Evolutionary conservation across 78 protist genomes (phyloP).

Genomic region (Protostelium mycophagum): DNA sequence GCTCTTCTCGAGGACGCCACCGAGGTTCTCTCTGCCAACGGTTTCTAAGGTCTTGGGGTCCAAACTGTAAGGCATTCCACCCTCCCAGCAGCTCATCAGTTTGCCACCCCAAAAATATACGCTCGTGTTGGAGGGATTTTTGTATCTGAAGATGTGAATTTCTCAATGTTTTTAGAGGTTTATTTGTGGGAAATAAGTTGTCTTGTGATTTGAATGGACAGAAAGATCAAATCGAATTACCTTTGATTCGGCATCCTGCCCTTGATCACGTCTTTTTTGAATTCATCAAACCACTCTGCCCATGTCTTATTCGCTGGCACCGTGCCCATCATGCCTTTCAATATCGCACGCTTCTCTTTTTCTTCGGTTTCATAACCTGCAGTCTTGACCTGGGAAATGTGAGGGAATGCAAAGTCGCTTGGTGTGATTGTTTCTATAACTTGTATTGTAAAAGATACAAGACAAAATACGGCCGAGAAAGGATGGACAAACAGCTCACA

Average conservation of each 20-base stretch:
- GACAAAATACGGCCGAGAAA: too few species aligned
- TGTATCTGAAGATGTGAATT: background rate
- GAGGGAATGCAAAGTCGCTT: too few species aligned
- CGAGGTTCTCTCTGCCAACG: background rate
- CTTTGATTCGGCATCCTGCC: background rate
- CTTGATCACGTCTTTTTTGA: background rate
- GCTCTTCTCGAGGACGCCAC: background rate
- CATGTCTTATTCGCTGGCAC: background rate
- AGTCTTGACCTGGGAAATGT: background rate
- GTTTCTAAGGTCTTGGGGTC: background rate
- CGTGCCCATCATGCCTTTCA: background rate
- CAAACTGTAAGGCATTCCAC: background rate
- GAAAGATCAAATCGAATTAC: background rate
- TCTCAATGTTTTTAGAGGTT: too few species aligned
- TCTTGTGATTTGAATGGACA: background rate
- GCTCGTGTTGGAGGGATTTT: background rate
- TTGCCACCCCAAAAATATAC: background rate
- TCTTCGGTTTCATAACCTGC: background rate
- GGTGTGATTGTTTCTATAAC: too few species aligned
- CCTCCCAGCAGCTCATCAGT: background rate
- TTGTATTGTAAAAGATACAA: background rate
- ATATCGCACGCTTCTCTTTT: background rate
- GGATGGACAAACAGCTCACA: too few species aligned
- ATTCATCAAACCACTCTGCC: background rate
- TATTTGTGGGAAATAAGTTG: too few species aligned